phyloP scores from a whole-genome alignment of 805 yeast genomes.

The Candida namnaoensis region DNA sequence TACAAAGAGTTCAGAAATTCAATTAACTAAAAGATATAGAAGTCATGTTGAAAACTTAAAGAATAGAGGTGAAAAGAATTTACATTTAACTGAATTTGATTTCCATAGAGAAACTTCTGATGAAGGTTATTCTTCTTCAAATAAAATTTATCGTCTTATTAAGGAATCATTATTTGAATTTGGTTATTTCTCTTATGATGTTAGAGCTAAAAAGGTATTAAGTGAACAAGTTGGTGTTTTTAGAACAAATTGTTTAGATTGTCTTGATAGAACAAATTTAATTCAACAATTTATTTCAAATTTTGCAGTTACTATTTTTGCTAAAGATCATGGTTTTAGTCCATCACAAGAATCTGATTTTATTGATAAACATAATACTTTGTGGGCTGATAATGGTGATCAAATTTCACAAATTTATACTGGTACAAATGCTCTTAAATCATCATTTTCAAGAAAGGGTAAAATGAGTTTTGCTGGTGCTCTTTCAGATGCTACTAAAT shows the following conservation, averaged over 20 bases:
- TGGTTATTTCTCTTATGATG: conserved; percentile 77
- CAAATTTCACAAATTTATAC: conserved; percentile 93
- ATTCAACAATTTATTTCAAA: conserved; percentile 78
- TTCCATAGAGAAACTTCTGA: conserved; percentile 91
- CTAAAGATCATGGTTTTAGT: conserved; percentile 30
- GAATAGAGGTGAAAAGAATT: conserved; percentile 25
- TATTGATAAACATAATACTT: conserved; percentile 64
- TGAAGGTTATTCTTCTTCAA: conserved; percentile 82
- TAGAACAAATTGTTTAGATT: conserved; percentile 89
- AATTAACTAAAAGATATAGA: conserved; percentile 57
- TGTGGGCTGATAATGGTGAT: conserved; percentile 99
- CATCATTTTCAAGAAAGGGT: conserved; percentile 90
- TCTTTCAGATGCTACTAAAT: conserved; percentile 92
- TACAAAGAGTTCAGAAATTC: conserved; percentile 69
- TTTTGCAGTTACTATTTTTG: conserved; percentile 52
- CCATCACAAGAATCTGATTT: conserved; percentile 40
- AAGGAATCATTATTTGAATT: conserved; percentile 63
- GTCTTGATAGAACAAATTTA: conserved; percentile 89
- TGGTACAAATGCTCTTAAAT: conserved; percentile 94
- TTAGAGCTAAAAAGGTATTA: conserved; percentile 39
- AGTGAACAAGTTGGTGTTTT: conserved; percentile 87
- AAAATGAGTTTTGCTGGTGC: conserved; percentile 97
- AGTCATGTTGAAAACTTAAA: conserved; percentile 38
- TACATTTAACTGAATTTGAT: conserved; percentile 76
- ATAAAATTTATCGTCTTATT: conserved; percentile 54